Conservation (phyloP, 2,329 filamentous ascomycete species). For the Bipolaris oryzae region DNA sequence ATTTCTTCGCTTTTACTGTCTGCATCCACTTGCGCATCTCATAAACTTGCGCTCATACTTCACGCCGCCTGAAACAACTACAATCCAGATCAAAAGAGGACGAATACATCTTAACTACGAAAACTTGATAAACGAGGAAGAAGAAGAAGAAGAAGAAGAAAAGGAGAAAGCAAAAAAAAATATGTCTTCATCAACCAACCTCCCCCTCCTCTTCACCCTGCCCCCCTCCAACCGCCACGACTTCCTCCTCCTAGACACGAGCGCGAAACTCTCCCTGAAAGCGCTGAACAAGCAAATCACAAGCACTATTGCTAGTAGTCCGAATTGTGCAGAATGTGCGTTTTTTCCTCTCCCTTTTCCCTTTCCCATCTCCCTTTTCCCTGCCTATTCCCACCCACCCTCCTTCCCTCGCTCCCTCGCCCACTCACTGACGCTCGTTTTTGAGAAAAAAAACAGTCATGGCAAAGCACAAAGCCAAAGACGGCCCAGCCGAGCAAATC, state of each 20-base stretch:
- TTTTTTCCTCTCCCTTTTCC: not conserved
- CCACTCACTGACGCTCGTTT: too few species aligned
- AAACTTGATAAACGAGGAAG: too few species aligned
- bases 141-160: not conserved
- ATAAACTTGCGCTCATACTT: too few species aligned
- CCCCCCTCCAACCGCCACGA: conserved; percentile 44
- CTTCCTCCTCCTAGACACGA: conserved; percentile 35
- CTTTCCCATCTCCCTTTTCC: not conserved
- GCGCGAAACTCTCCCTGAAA: conserved; percentile 33
- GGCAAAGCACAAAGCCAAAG: conserved; percentile 38
- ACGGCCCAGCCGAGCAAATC: conserved; percentile 30
- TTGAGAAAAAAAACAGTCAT: too few species aligned
- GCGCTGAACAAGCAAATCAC: conserved; percentile 42
- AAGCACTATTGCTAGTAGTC: conserved; percentile 24
- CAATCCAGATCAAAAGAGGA: too few species aligned
- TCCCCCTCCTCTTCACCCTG: conserved; percentile 45
- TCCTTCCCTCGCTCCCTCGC: too few species aligned
- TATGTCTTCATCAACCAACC: conserved; percentile 5
- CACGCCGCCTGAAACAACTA: too few species aligned
- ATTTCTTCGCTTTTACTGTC: not conserved
- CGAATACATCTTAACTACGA: too few species aligned
- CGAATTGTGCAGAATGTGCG: conserved; percentile 43
- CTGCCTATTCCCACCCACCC: too few species aligned
- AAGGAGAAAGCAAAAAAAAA: not conserved
- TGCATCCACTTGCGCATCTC: too few species aligned